Conservation (phyloP, 495 filamentous ascomycete genomes). For the Lindgomyces ingoldianus region DNA sequence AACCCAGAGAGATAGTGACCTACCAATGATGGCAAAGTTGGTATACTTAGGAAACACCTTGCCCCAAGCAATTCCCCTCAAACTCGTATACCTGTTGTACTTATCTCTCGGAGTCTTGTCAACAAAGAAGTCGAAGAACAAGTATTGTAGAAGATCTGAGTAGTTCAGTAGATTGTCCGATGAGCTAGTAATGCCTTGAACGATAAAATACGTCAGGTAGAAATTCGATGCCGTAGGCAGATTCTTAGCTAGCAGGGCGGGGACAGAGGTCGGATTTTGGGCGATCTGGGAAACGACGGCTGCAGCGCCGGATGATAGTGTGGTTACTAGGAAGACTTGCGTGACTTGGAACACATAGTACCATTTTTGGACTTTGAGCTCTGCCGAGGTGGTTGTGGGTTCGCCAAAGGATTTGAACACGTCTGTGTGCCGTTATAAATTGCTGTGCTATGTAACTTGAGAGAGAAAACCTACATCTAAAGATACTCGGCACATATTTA, state of each 20-base stretch:
- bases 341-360: constrained; percentile 46
- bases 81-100: constrained; percentile 38
- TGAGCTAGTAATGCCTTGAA: constrained; percentile 42
- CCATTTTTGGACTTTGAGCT: constrained; percentile 44
- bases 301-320: constrained; percentile 42
- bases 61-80: constrained; percentile 43
- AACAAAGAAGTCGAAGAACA: constrained; percentile 38
- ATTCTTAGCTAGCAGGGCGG: constrained; percentile 37
- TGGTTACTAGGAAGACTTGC: constrained; percentile 47
- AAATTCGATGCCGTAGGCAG: constrained; percentile 46
- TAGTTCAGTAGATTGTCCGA: constrained; percentile 42
- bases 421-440: constrained; percentile 7
- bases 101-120: constrained; percentile 45
- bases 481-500: constrained; percentile 43
- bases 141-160: constrained; percentile 39
- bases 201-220: constrained; percentile 48
- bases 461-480: constrained; percentile 32
- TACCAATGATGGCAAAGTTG: constrained; percentile 45
- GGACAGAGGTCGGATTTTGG: constrained; percentile 37
- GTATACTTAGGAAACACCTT: constrained; percentile 46
- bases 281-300: constrained; percentile 37
- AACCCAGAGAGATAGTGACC: too few species aligned
- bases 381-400: constrained; percentile 41
- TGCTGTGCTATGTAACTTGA: background rate
- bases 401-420: constrained; percentile 33